Evolutionary conservation across 169 alveolate species (phyloP).

Genomic region (Plasmodium berghei): DNA sequence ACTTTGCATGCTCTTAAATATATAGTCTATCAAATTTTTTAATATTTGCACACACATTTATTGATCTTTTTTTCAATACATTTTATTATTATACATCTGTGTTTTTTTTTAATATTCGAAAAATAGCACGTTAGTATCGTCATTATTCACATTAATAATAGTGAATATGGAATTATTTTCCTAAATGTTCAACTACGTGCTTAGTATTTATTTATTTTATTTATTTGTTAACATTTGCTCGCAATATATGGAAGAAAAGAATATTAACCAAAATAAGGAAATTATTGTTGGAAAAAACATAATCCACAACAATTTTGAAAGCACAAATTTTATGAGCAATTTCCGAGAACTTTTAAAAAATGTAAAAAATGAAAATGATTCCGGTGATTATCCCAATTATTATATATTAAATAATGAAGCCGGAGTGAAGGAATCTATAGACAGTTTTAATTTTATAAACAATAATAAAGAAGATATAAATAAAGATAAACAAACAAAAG

Average conservation of each 20-base stretch:
- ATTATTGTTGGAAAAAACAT: conserved; percentile 38
- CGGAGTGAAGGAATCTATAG: neutral
- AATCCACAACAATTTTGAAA: conserved; percentile 43
- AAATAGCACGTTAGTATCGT: too few species aligned
- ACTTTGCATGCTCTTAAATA: too few species aligned
- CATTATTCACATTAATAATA: too few species aligned
- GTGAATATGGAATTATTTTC: too few species aligned
- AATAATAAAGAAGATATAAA: neutral
- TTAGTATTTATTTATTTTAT: neutral
- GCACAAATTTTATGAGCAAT: conserved; percentile 26
- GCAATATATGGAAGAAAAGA: conserved; percentile 11
- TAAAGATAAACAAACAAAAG: neutral
- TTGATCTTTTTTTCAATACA: too few species aligned
- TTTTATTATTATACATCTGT: too few species aligned
- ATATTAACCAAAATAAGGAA: conserved; percentile 37
- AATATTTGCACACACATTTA: too few species aligned
- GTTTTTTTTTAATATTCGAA: too few species aligned
- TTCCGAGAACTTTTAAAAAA: conserved; percentile 2
- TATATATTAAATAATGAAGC: neutral
- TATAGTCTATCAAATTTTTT: too few species aligned
- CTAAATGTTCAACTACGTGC: too few species aligned
- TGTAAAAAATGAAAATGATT: neutral
- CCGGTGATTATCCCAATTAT: neutral
- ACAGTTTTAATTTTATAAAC: neutral
- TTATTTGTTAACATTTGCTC: neutral